Evolutionary conservation across 1,284 basidiomycete species (phyloP).

Genomic region (Melampsora americana): DNA sequence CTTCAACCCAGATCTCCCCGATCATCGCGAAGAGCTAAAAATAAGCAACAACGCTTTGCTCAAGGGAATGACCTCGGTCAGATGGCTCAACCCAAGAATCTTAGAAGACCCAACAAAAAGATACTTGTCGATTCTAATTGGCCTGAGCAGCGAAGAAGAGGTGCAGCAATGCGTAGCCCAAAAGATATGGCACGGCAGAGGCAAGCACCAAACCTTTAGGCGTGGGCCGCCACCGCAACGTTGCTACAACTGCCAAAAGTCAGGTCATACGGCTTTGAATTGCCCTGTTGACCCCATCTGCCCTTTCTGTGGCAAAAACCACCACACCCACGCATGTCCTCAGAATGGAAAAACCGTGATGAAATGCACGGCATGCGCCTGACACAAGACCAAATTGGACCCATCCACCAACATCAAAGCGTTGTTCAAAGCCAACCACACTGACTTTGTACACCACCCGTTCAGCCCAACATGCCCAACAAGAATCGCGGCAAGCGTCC

Average conservation of each 20-base stretch:
- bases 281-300: neutral
- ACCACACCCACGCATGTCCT: neutral
- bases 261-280: neutral
- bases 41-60: neutral
- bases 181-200: neutral
- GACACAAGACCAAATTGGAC: neutral
- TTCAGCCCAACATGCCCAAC: neutral
- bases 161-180: neutral
- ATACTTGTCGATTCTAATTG: neutral
- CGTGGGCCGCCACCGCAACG: neutral
- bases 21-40: neutral
- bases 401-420: neutral
- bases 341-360: neutral
- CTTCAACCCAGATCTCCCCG: neutral
- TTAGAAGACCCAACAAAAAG: neutral
- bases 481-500: neutral
- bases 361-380: neutral
- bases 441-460: neutral
- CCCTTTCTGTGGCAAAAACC: neutral
- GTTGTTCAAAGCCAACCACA: neutral
- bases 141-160: neutral
- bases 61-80: neutral
- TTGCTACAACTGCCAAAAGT: no score
- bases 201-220: neutral
- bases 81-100: neutral